Conservation (phyloP, 2,329 filamentous ascomycete genomes). For the Colletotrichum coccodes region DNA sequence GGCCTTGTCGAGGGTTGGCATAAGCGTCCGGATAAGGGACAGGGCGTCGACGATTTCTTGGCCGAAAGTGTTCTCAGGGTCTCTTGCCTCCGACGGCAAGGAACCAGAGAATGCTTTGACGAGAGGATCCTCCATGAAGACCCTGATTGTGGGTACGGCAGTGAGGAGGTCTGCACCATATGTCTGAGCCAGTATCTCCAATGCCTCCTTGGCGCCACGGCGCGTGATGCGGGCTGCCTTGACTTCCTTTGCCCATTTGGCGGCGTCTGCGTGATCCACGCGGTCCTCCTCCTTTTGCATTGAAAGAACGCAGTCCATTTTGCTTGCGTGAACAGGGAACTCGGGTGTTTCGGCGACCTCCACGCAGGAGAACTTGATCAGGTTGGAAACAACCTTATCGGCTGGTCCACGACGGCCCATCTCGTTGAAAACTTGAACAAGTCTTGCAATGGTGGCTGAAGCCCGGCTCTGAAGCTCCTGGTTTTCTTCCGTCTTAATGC, state of each 20-base stretch:
- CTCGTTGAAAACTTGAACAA: slow-evolving; percentile 87
- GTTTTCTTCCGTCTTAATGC: slow-evolving; percentile 94
- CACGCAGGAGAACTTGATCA: slow-evolving; percentile 97
- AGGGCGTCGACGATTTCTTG: slow-evolving; percentile 95
- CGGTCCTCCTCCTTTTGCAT: slow-evolving; percentile 98
- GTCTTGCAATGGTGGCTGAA: slow-evolving; percentile 82
- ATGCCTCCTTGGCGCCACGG: slow-evolving; percentile 90
- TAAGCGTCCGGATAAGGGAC: slow-evolving; percentile 89
- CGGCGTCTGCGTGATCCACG: slow-evolving; percentile 90
- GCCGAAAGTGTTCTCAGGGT: slow-evolving; percentile 80
- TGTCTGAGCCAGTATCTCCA: slow-evolving; percentile 84
- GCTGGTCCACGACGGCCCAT: slow-evolving; percentile 85
- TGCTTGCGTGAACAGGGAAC: slow-evolving; percentile 83
- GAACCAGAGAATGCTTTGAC: slow-evolving; percentile 77
- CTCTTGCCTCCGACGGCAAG: slow-evolving; percentile 77
- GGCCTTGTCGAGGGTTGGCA: slow-evolving; percentile 84
- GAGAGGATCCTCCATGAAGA: slow-evolving; percentile 85
- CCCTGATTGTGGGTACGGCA: slow-evolving; percentile 84
- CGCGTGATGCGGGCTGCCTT: slow-evolving; percentile 90
- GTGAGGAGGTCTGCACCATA: slow-evolving; percentile 83
- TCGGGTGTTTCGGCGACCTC: slow-evolving; percentile 98
- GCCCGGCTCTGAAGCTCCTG: slow-evolving; percentile 87
- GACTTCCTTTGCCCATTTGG: slow-evolving; percentile 88
- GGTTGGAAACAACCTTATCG: slow-evolving; percentile 94
- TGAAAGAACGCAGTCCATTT: slow-evolving; percentile 86